Conservation (phyloP, 169 alveolate species). For the Plasmodium knowlesi region DNA sequence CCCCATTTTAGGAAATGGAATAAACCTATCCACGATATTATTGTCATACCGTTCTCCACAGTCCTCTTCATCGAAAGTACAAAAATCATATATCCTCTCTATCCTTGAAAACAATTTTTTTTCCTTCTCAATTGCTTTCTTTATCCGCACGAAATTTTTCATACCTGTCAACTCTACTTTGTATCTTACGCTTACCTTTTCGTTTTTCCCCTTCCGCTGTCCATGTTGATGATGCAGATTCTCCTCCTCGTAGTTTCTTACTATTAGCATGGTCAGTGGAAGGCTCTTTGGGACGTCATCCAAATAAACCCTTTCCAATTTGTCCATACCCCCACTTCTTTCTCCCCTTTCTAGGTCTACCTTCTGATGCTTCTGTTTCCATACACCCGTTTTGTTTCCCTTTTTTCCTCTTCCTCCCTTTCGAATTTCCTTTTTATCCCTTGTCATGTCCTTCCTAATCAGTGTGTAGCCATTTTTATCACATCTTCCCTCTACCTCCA, state of each 20-base stretch:
- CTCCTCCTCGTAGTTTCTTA: slow-evolving; percentile 30
- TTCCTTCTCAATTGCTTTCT: slow-evolving; percentile 27
- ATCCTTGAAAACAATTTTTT: slow-evolving; percentile 48
- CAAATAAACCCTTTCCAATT: slow-evolving; percentile 18
- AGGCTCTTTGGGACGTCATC: slow-evolving; percentile 17
- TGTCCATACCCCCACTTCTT: neutral
- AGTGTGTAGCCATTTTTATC: neutral
- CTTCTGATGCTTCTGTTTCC: neutral
- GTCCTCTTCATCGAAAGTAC: neutral
- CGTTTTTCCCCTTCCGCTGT: neutral
- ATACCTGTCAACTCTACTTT: slow-evolving; percentile 42
- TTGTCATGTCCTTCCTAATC: neutral
- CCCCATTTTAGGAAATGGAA: slow-evolving; percentile 58
- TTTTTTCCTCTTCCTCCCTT: neutral
- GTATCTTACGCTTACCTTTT: slow-evolving; percentile 31
- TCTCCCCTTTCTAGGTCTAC: neutral
- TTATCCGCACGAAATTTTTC: slow-evolving; percentile 3
- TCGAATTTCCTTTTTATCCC: slow-evolving; percentile 4
- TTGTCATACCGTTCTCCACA: neutral
- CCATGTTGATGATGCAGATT: neutral
- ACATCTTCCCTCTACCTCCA: neutral
- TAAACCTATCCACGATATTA: slow-evolving; percentile 3
- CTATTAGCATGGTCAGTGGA: slow-evolving; percentile 64
- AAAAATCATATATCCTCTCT: slow-evolving; percentile 44
- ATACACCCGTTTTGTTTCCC: neutral